Percentiles rank a stretch among this genome's conserved stretches.
Conservation (phyloP, 1,284 basidiomycete species). For the Cronartium ribicola region DNA sequence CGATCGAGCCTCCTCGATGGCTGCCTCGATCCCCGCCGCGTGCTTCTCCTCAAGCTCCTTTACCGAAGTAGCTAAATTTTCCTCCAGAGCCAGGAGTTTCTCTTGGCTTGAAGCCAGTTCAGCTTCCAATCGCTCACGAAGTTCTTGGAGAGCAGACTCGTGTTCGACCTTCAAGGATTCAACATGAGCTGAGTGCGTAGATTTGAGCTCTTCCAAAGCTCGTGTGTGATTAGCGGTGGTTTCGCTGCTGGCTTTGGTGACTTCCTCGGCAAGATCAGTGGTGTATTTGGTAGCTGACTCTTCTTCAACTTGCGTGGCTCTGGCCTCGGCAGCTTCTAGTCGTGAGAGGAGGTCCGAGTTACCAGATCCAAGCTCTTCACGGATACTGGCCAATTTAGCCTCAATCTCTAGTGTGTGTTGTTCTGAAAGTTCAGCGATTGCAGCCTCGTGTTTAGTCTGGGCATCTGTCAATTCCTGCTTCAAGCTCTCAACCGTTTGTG, state of each 20-base stretch:
- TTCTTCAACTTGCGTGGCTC: background rate
- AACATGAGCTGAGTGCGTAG: slow-evolving; percentile 20
- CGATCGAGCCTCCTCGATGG: slow-evolving; percentile 12
- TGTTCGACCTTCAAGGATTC: slow-evolving; percentile 15
- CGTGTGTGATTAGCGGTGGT: slow-evolving; percentile 8
- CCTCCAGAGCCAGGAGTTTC: slow-evolving; percentile 2
- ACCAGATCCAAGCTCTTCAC: slow-evolving; percentile 7
- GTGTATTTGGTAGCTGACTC: slow-evolving; percentile 8
- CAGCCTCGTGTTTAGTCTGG: slow-evolving; percentile 5
- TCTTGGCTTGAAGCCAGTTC: slow-evolving; percentile 14
- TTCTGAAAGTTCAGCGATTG: slow-evolving; percentile 13
- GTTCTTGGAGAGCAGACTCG: slow-evolving; percentile 20
- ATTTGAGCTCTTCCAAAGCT: slow-evolving; percentile 12
- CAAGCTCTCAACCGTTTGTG: slow-evolving; percentile 2
- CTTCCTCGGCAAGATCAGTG: slow-evolving; percentile 3
- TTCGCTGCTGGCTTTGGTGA: slow-evolving; percentile 18
- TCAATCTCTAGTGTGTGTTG: slow-evolving; percentile 17
- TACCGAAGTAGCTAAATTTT: background rate
- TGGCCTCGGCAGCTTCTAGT: slow-evolving; percentile 8
- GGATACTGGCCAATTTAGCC: slow-evolving; percentile 10
- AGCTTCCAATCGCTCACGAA: slow-evolving; percentile 11
- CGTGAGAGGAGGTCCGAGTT: slow-evolving; percentile 12
- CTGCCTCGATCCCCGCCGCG: background rate
- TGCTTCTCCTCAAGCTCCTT: slow-evolving; percentile 11
- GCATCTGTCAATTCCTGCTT: slow-evolving; percentile 17